phyloP scores from a whole-genome alignment of 805 yeast species.

The Metschnikowia lunata region DNA sequence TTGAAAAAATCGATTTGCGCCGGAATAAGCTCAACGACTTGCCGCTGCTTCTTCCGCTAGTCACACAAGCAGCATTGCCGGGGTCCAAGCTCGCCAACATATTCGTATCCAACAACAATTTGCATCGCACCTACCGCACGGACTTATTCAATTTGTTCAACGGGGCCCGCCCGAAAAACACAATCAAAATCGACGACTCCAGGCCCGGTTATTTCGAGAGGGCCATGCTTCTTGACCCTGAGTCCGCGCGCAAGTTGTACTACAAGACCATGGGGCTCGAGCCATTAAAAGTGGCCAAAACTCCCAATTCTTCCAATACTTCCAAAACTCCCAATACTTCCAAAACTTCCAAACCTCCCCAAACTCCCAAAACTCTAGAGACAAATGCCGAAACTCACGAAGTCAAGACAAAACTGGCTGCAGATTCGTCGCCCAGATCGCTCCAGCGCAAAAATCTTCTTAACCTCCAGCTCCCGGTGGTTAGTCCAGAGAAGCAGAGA shows the following conservation, averaged over 20 bases:
- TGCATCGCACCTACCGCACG: conserved; percentile 46
- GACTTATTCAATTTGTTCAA: conserved; percentile 54
- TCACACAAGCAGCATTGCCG: conserved; percentile 29
- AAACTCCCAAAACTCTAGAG: not conserved
- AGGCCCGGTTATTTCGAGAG: conserved; percentile 60
- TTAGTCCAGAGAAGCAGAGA: conserved; percentile 1
- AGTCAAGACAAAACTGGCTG: not conserved
- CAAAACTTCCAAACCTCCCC: too few species aligned
- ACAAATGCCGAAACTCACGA: not conserved
- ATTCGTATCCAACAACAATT: conserved; percentile 38
- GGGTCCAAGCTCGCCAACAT: conserved; percentile 35
- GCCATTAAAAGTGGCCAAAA: not conserved
- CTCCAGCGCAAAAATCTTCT: conserved; percentile 4
- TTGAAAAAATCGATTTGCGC: conserved; percentile 53
- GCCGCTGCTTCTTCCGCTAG: conserved; percentile 30
- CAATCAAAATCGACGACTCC: conserved; percentile 53
- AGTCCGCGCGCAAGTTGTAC: conserved; percentile 41
- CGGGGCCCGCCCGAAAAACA: conserved; percentile 46
- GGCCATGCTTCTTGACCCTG: conserved; percentile 49
- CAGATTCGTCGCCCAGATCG: not conserved
- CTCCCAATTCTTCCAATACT: not conserved
- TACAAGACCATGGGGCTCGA: conserved; percentile 31
- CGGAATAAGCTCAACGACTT: conserved; percentile 41
- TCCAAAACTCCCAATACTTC: not conserved
- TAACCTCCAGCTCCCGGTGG: conserved; percentile 6